phyloP scores from a whole-genome alignment of 2,329 filamentous ascomycete genomes.

The Neopestalotiopsis clavispora region DNA sequence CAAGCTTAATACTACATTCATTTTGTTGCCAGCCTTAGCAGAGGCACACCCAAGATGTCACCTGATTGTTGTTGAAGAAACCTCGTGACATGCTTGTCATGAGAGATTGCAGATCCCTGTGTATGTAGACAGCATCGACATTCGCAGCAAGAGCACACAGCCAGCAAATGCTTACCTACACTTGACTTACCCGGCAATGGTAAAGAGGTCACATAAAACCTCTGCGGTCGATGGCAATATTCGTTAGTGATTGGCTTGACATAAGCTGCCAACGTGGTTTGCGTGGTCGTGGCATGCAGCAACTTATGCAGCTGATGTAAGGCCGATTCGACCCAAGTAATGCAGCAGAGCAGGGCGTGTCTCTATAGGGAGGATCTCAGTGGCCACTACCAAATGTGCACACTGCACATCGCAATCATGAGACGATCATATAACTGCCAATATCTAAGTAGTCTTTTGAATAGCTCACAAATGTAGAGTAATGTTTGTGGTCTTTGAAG shows the following conservation, averaged over 20 bases:
- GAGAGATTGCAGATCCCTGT: too few species aligned
- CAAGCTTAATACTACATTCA: too few species aligned
- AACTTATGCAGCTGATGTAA: not conserved
- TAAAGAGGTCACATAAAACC: not conserved
- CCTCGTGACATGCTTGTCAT: too few species aligned
- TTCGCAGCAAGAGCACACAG: too few species aligned
- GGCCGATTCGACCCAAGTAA: not conserved
- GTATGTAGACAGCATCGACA: too few species aligned
- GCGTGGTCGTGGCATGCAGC: not conserved
- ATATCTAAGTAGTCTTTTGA: not conserved
- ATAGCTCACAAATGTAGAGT: not conserved
- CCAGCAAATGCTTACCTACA: too few species aligned
- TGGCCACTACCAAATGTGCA: not conserved
- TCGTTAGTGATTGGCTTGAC: not conserved
- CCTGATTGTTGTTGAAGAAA: too few species aligned
- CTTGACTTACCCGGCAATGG: too few species aligned
- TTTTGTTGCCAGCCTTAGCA: too few species aligned
- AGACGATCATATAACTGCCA: not conserved
- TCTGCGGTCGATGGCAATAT: not conserved
- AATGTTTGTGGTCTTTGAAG: not conserved
- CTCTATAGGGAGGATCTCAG: not conserved
- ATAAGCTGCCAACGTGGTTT: not conserved
- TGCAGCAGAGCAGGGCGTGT: not conserved
- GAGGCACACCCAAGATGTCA: too few species aligned
- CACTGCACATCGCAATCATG: not conserved